A percentile compares a stretch with the other conserved stretches of the same genome.
phyloP scores from a whole-genome alignment of 2,329 filamentous ascomycete genomes.

The Trichoderma koningiopsis region DNA sequence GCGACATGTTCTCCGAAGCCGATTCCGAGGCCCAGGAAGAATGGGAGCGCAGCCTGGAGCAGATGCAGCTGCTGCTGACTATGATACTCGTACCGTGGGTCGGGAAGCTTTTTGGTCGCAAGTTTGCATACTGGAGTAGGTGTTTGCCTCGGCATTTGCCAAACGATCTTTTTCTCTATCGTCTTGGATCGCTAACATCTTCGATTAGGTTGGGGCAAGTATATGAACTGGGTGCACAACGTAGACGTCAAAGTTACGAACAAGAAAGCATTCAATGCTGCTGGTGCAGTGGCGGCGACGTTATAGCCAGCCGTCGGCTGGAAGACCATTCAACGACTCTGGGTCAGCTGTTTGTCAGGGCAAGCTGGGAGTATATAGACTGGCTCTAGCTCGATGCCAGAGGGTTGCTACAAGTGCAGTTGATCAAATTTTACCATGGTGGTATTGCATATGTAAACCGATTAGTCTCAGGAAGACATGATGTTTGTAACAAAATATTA shows the following conservation, averaged over 20 bases:
- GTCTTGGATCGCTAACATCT: not conserved
- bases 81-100: slow-evolving; percentile 94
- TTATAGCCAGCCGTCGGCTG: slow-evolving; percentile 41
- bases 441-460: not conserved
- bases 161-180: not conserved
- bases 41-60: slow-evolving; percentile 92
- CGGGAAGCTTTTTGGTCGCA: slow-evolving; percentile 92
- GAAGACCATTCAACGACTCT: not conserved
- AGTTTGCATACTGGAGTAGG: slow-evolving; percentile 95
- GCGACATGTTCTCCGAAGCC: slow-evolving; percentile 59
- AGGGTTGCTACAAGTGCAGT: not conserved
- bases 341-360: not conserved
- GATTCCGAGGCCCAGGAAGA: slow-evolving; percentile 88
- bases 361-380: not conserved
- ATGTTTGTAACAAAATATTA: not conserved
- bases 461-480: not conserved
- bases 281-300: slow-evolving; percentile 61
- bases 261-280: slow-evolving; percentile 63
- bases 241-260: slow-evolving; percentile 71
- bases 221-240: slow-evolving; percentile 90
- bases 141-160: slow-evolving; percentile 3
- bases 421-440: not conserved
- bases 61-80: slow-evolving; percentile 86
- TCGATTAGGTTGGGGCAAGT: slow-evolving; percentile 77
- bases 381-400: not conserved